Percentiles rank a stretch among this genome's conserved stretches.
Conservation (phyloP, 2,329 filamentous ascomycete genomes). For the Thelonectria discophora region DNA sequence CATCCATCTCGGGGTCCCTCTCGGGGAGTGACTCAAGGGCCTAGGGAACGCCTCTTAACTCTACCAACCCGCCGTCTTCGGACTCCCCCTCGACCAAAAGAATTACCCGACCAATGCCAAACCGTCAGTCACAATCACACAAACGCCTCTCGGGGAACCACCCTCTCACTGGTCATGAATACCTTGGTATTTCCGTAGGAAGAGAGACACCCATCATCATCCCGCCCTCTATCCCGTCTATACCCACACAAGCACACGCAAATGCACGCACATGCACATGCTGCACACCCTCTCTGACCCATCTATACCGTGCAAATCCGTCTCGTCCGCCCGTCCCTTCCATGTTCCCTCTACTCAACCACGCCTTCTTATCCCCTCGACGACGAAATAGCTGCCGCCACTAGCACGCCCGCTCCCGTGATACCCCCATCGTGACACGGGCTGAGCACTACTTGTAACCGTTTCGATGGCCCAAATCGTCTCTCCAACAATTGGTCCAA, state of each 20-base stretch:
- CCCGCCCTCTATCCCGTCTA: neutral
- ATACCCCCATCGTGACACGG: slow-evolving; percentile 71
- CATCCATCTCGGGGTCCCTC: no score
- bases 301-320: slow-evolving; percentile 12
- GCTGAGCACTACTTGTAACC: slow-evolving; percentile 57
- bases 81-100: neutral
- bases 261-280: neutral
- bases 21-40: slow-evolving; percentile 3
- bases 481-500: slow-evolving; percentile 63
- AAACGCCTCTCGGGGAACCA: neutral
- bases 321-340: slow-evolving; percentile 32
- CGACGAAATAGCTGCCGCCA: slow-evolving; percentile 54
- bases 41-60: neutral
- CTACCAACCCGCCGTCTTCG: neutral
- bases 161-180: neutral
- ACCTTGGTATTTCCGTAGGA: neutral
- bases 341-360: slow-evolving; percentile 10
- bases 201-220: neutral
- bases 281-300: neutral
- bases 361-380: slow-evolving; percentile 49
- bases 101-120: neutral
- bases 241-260: neutral
- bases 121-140: neutral
- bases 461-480: slow-evolving; percentile 41
- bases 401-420: slow-evolving; percentile 68